A percentile compares a stretch with the other conserved stretches of the same genome.
These are phyloP conservation scores for Pigoraptor vietnamica DNA, from an alignment of 78 protist genomes.

Conservation along the genomic window DNA sequence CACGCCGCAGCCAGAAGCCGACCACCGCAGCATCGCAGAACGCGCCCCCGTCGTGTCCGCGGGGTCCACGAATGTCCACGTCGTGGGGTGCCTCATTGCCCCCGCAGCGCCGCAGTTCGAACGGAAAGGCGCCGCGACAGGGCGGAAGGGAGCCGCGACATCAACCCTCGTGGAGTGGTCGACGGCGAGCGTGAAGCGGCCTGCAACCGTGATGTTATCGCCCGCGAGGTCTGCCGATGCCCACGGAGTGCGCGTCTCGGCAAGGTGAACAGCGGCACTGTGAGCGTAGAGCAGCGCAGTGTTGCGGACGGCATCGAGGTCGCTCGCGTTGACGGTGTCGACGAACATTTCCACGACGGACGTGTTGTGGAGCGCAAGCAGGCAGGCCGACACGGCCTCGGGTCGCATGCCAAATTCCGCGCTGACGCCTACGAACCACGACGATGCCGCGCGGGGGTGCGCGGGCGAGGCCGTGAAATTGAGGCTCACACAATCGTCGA, in stretches of 20 bases:
- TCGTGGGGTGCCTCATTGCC: neutral
- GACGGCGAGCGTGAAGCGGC: neutral
- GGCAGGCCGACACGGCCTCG: neutral
- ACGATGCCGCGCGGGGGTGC: neutral
- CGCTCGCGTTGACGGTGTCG: neutral
- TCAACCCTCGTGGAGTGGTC: neutral
- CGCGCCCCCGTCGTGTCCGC: neutral
- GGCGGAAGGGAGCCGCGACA: neutral
- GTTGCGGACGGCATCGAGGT: neutral
- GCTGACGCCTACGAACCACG: neutral
- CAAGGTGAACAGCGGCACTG: neutral
- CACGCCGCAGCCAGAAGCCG: neutral
- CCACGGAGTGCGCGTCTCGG: neutral
- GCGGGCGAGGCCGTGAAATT: neutral
- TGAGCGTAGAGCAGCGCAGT: neutral
- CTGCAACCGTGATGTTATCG: neutral
- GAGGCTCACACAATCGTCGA: neutral
- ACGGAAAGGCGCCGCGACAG: neutral
- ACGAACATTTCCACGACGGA: neutral
- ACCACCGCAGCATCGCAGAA: neutral
- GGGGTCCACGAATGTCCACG: neutral
- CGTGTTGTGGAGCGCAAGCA: neutral
- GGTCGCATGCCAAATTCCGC: neutral
- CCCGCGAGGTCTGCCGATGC: neutral
- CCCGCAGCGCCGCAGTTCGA: neutral